These are phyloP conservation scores for Entomortierella beljakovae DNA, from an alignment of 192 early-diverging fungal genomes.

Conservation along the genomic window DNA sequence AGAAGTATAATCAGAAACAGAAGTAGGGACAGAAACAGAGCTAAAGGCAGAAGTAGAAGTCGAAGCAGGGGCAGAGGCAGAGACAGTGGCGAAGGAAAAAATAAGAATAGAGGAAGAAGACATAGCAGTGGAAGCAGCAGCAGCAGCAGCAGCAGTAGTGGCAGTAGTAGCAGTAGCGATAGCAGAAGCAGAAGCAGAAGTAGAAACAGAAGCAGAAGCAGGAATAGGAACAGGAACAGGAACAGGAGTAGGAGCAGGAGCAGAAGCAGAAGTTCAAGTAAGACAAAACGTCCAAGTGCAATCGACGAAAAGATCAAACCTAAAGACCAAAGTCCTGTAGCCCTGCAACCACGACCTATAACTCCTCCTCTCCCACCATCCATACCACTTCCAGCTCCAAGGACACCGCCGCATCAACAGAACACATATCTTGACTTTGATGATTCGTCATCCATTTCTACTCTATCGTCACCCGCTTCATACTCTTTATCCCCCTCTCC, in stretches of 20 bases:
- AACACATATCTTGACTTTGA: slow-evolving; percentile 25
- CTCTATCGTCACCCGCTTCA: slow-evolving; percentile 43
- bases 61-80: slow-evolving; percentile 16
- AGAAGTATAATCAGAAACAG: background rate
- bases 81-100: slow-evolving; percentile 14
- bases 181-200: background rate
- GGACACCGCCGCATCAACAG: slow-evolving; percentile 9
- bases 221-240: slow-evolving; percentile 1
- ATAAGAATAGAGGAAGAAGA: slow-evolving; percentile 6
- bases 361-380: background rate
- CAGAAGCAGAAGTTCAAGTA: background rate
- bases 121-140: slow-evolving; percentile 8
- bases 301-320: background rate
- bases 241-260: slow-evolving; percentile 1
- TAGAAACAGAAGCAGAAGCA: slow-evolving; percentile 8
- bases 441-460: slow-evolving; percentile 40
- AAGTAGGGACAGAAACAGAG: slow-evolving; percentile 24
- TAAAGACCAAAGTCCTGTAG: background rate
- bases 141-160: background rate
- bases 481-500: slow-evolving; percentile 31
- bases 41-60: slow-evolving; percentile 12
- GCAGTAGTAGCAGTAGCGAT: slow-evolving; percentile 22
- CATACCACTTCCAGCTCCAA: slow-evolving; percentile 3
- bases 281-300: no score
- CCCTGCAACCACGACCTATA: background rate